Evolutionary conservation across 345 rosid genomes (phyloP).

Genomic region (Salix caprea): DNA sequence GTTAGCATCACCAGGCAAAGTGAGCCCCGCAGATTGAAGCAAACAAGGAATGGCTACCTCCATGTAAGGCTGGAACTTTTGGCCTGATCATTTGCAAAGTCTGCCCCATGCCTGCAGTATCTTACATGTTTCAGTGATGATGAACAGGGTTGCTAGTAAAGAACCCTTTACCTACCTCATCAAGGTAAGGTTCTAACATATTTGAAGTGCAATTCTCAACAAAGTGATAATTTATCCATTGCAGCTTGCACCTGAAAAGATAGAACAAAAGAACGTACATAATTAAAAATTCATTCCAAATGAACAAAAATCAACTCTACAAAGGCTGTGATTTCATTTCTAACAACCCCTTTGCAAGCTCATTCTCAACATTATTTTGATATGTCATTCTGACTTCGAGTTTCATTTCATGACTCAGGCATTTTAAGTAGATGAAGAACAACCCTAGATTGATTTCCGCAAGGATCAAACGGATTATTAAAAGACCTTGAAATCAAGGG

Average conservation of each 20-base stretch:
- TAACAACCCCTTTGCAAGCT: not conserved
- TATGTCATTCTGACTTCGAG: not conserved
- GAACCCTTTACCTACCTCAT: not conserved
- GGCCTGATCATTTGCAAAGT: constrained; percentile 11
- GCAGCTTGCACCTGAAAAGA: not conserved
- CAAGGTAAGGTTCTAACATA: constrained; percentile 6
- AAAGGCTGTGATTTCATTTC: not conserved
- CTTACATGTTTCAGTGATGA: not conserved
- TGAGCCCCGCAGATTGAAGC: constrained; percentile 12
- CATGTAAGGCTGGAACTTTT: constrained; percentile 2
- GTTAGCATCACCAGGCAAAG: not conserved
- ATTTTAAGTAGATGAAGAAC: not conserved
- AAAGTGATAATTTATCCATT: not conserved
- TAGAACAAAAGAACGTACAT: not conserved
- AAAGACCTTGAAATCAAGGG: too few relatives aligned
- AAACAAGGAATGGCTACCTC: constrained; percentile 10
- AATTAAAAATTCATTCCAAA: not conserved
- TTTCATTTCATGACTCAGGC: not conserved
- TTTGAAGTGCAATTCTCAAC: constrained; percentile 3
- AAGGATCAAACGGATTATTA: too few relatives aligned
- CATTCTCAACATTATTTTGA: not conserved
- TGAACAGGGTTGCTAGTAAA: not conserved
- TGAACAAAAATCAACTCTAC: not conserved
- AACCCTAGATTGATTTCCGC: not conserved
- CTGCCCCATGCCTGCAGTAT: constrained; percentile 17